phyloP scores from a whole-genome alignment of 2,329 filamentous ascomycete species.

The Catunica adiposa region DNA sequence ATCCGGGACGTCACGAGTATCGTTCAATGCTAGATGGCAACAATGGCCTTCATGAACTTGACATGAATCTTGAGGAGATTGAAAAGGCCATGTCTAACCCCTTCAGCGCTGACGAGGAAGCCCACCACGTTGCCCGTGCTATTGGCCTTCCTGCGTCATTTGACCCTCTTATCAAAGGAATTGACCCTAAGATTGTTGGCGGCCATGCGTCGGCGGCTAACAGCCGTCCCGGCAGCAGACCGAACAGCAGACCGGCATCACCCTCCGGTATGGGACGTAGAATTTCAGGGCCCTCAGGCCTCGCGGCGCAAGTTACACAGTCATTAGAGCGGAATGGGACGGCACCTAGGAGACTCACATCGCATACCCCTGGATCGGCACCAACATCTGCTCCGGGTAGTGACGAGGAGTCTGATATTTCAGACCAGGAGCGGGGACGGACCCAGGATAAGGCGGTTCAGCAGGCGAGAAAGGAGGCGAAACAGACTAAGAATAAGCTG shows the following conservation, averaged over 20 bases:
- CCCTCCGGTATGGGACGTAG: constrained; percentile 4
- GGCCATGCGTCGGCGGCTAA: constrained; percentile 14
- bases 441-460: constrained; percentile 27
- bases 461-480: constrained; percentile 27
- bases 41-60: constrained; percentile 39
- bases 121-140: constrained; percentile 46
- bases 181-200: constrained; percentile 22
- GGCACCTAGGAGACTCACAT: not conserved
- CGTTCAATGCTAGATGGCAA: constrained; percentile 56
- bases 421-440: constrained; percentile 17
- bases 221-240: constrained; percentile 8
- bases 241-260: constrained; percentile 7
- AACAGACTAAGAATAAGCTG: constrained; percentile 32
- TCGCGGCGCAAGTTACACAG: not conserved
- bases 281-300: not conserved
- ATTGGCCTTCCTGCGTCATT: constrained; percentile 45
- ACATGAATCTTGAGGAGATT: constrained; percentile 34
- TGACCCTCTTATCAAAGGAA: constrained; percentile 46
- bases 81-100: constrained; percentile 37
- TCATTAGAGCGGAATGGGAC: not conserved
- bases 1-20: constrained; percentile 61
- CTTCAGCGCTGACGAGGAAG: constrained; percentile 44
- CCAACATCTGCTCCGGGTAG: constrained; percentile 20
- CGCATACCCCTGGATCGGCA: constrained; percentile 1
- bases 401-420: constrained; percentile 23